Evolutionary conservation across 345 rosid species (phyloP).

Genomic region (Aurinia saxatilis): DNA sequence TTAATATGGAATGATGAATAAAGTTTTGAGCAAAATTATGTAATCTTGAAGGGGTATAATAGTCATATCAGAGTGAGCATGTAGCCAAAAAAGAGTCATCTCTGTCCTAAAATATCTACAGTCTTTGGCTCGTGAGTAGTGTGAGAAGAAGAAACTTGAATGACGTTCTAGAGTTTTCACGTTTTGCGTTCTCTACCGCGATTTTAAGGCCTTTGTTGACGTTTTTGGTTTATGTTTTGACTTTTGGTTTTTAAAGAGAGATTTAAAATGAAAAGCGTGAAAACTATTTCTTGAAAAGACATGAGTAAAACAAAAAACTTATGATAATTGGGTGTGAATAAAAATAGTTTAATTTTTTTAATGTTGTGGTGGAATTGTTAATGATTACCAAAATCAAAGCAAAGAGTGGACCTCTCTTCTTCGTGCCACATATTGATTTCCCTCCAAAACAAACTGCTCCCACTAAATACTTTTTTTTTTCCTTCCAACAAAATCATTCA

Average conservation of each 20-base stretch:
- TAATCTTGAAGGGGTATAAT: background rate
- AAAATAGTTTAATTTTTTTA: background rate
- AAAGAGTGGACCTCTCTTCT: conserved; percentile 28
- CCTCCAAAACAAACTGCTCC: conserved; percentile 31
- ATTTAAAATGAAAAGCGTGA: background rate
- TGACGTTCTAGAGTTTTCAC: conserved; percentile 3
- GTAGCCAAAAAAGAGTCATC: conserved; percentile 24
- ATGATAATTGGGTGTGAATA: background rate
- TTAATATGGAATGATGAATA: too few relatives aligned
- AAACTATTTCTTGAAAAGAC: background rate
- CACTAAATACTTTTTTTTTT: conserved; percentile 10
- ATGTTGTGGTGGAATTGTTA: conserved; percentile 46
- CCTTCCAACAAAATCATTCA: conserved; percentile 56
- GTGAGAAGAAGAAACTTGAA: background rate
- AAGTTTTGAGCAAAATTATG: too few relatives aligned
- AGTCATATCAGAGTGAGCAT: background rate
- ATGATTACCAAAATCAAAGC: conserved; percentile 58
- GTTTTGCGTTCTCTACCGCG: conserved; percentile 3
- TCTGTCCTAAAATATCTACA: conserved; percentile 10
- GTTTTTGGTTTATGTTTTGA: background rate
- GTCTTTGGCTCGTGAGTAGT: conserved; percentile 14
- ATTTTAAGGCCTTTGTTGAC: conserved; percentile 9
- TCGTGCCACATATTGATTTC: conserved; percentile 24
- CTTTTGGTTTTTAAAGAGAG: background rate
- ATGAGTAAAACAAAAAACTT: background rate